phyloP scores from a whole-genome alignment of 2,329 filamentous ascomycete genomes.

The Blastomyces parvus region DNA sequence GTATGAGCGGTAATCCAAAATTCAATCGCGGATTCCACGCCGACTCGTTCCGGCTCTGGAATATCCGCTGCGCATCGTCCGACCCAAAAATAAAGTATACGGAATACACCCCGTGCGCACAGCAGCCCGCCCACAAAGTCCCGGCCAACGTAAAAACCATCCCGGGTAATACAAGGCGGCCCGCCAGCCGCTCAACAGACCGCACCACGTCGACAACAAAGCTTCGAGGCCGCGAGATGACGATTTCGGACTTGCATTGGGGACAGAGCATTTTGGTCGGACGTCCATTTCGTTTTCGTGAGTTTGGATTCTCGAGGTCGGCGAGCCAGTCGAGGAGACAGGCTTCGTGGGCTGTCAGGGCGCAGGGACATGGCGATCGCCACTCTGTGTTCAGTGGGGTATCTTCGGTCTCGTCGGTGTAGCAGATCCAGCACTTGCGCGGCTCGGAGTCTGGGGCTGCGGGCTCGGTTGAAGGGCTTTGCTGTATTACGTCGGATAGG shows the following conservation, averaged over 20 bases:
- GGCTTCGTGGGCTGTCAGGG: slow-evolving; percentile 78
- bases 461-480: slow-evolving; percentile 12
- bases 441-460: slow-evolving; percentile 26
- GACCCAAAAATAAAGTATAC: slow-evolving; percentile 57
- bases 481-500: slow-evolving; percentile 7
- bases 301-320: slow-evolving; percentile 63
- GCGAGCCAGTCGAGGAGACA: slow-evolving; percentile 88
- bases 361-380: slow-evolving; percentile 85
- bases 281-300: slow-evolving; percentile 40
- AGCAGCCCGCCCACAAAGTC: slow-evolving; percentile 43
- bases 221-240: slow-evolving; percentile 64
- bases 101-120: slow-evolving; percentile 52
- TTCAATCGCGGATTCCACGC: slow-evolving; percentile 43
- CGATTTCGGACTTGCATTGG: slow-evolving; percentile 76
- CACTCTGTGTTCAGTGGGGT: slow-evolving; percentile 53
- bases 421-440: slow-evolving; percentile 60
- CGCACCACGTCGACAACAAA: slow-evolving; percentile 59
- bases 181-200: slow-evolving; percentile 47
- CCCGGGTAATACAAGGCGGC: slow-evolving; percentile 54
- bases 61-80: slow-evolving; percentile 49
- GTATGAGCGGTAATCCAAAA: slow-evolving; percentile 58
- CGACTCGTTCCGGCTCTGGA: slow-evolving; percentile 32
- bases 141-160: slow-evolving; percentile 44
- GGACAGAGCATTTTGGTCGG: slow-evolving; percentile 66
- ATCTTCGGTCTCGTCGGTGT: slow-evolving; percentile 56